A percentile compares a stretch with the other conserved stretches of the same genome.
Evolutionary conservation across 2,329 filamentous ascomycete genomes (phyloP).

Genomic region (Alternaria brassicicola): DNA sequence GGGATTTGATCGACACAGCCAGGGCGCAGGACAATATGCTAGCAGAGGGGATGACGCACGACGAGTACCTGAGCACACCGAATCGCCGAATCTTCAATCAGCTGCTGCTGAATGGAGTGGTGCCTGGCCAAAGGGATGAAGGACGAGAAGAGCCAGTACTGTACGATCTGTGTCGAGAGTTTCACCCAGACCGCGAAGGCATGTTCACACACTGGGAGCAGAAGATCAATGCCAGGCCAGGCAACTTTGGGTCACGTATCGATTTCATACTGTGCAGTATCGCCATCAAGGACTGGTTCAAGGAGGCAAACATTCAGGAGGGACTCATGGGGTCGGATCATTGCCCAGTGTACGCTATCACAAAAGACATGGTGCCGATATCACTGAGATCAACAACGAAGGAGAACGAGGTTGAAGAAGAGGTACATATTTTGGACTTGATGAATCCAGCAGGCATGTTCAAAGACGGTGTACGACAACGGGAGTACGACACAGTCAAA

Average conservation of each 20-base stretch:
- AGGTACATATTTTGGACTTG: conserved; percentile 68
- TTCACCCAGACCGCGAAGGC: conserved; percentile 77
- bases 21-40: conserved; percentile 72
- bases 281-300: conserved; percentile 80
- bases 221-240: conserved; percentile 91
- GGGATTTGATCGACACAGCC: conserved; percentile 75
- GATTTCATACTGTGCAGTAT: conserved; percentile 89
- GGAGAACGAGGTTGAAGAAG: conserved; percentile 47
- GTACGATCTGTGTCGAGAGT: conserved; percentile 82
- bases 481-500: conserved; percentile 67
- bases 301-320: conserved; percentile 84
- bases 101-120: conserved; percentile 74
- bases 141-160: conserved; percentile 73
- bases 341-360: conserved; percentile 84
- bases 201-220: conserved; percentile 99
- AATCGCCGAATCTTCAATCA: conserved; percentile 83
- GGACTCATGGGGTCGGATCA: conserved; percentile 94
- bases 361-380: conserved; percentile 67
- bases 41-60: conserved; percentile 70
- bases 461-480: conserved; percentile 66
- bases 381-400: conserved; percentile 2
- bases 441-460: conserved; percentile 81
- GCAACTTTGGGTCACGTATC: conserved; percentile 90
- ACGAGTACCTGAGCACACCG: conserved; percentile 75
- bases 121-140: conserved; percentile 70